Conservation (phyloP, 352 stramenopile species). For the Blastocystis sp. region DNA sequence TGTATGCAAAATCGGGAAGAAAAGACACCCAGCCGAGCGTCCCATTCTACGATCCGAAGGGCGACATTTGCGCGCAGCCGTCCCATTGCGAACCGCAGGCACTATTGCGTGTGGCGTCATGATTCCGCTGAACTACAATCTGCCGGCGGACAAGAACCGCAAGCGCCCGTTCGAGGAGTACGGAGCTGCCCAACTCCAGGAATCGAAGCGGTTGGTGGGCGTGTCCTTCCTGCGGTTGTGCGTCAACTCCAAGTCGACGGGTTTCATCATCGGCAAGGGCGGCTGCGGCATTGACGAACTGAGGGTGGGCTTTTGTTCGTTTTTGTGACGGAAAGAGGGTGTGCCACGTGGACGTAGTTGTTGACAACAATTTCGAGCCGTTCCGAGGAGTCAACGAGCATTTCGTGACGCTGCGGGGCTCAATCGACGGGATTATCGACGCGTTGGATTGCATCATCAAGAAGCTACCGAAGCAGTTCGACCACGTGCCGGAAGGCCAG, state of each 20-base stretch:
- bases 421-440: not conserved
- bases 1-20: not conserved
- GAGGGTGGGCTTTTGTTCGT: not conserved
- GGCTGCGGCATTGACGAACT: not conserved
- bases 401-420: slow-evolving; percentile 25
- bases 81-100: not conserved
- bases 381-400: slow-evolving; percentile 1
- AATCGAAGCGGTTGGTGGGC: not conserved
- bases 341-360: slow-evolving; percentile 2
- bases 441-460: not conserved
- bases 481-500: not conserved
- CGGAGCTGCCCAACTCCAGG: not conserved
- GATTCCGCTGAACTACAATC: not conserved
- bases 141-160: not conserved
- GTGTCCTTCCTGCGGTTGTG: slow-evolving; percentile 3
- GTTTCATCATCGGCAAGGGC: slow-evolving; percentile 2
- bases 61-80: not conserved
- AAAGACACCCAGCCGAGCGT: not conserved
- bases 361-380: not conserved
- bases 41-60: slow-evolving; percentile 14
- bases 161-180: slow-evolving; percentile 8
- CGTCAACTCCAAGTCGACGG: not conserved
- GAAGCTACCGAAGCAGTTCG: not conserved
- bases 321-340: not conserved
- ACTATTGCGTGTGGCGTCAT: not conserved